phyloP scores from a whole-genome alignment of 2,329 filamentous ascomycete genomes.

The Neofusicoccum parvum region DNA sequence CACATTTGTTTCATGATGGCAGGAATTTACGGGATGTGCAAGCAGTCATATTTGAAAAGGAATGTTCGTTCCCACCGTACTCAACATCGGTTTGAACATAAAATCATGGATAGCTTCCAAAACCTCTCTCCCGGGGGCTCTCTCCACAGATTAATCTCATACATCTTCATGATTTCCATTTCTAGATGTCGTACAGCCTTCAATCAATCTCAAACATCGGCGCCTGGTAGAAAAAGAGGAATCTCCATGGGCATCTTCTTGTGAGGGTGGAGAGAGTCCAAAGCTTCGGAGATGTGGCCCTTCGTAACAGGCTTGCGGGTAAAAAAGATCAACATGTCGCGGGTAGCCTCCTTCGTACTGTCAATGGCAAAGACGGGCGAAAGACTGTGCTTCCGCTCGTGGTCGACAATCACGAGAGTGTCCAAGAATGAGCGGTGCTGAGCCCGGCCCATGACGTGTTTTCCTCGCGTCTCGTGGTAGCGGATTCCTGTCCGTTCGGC shows the following conservation, averaged over 20 bases:
- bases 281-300: conserved; percentile 28
- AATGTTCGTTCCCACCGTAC: neutral
- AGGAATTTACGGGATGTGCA: neutral
- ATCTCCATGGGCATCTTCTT: conserved; percentile 24
- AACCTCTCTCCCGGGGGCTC: neutral
- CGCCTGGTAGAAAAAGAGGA: neutral
- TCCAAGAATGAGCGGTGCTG: conserved; percentile 33
- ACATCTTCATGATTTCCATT: neutral
- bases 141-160: neutral
- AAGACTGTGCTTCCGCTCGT: conserved; percentile 34
- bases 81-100: neutral
- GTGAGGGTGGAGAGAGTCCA: conserved; percentile 32
- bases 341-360: conserved; percentile 27
- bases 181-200: neutral
- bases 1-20: neutral
- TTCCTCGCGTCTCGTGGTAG: conserved; percentile 27
- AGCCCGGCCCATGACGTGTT: conserved; percentile 27
- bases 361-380: conserved; percentile 30
- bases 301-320: conserved; percentile 31
- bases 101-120: neutral
- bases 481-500: conserved; percentile 30
- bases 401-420: conserved; percentile 33
- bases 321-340: conserved; percentile 37
- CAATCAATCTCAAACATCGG: neutral
- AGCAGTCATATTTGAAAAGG: neutral